A percentile compares a stretch with the other conserved stretches of the same genome.
These are phyloP conservation scores for Ophiocordyceps australis DNA, from an alignment of 2,329 filamentous ascomycete species.

Conservation along the genomic window DNA sequence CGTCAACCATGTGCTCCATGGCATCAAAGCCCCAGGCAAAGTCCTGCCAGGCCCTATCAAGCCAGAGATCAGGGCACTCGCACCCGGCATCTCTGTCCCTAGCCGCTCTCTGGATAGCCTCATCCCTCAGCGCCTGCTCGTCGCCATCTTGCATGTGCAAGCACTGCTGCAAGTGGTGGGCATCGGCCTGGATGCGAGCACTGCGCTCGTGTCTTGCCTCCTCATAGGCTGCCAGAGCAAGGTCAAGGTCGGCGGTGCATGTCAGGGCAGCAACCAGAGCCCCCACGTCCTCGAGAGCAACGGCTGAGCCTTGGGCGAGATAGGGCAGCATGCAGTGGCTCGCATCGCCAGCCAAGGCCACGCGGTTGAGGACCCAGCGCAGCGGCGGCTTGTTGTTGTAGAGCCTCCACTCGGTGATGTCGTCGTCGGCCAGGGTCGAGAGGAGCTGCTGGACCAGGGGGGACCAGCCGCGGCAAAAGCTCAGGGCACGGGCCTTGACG, in stretches of 20 bases:
- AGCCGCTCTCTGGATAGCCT: conserved; percentile 3
- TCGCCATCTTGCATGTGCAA: conserved; percentile 7
- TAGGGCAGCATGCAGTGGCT: conserved; percentile 53
- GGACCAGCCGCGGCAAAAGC: conserved; percentile 40
- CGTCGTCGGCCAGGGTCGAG: conserved; percentile 40
- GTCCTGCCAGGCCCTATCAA: conserved; percentile 8
- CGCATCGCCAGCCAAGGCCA: conserved; percentile 42
- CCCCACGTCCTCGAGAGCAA: conserved; percentile 49
- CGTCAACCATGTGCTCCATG: conserved; percentile 9
- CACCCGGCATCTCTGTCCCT: conserved; percentile 4
- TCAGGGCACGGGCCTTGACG: conserved; percentile 39
- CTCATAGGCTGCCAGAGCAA: conserved; percentile 7
- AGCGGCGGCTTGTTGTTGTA: conserved; percentile 41
- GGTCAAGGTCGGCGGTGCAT: conserved; percentile 5
- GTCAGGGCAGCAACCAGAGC: conserved; percentile 23
- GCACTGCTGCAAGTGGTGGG: conserved; percentile 2
- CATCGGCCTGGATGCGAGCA: conserved; percentile 6
- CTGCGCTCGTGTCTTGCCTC: conserved; percentile 5
- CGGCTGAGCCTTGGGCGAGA: conserved; percentile 47
- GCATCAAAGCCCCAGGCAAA: conserved; percentile 13
- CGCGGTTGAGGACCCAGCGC: conserved; percentile 38
- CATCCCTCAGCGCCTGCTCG: conserved; percentile 5
- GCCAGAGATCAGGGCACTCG: conserved; percentile 8
- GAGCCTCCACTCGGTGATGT: conserved; percentile 51
- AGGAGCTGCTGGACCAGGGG: conserved; percentile 42